Base-by-base conservation (phyloP, 2,329 filamentous ascomycete species). In the Leptographium procerum region DNA sequence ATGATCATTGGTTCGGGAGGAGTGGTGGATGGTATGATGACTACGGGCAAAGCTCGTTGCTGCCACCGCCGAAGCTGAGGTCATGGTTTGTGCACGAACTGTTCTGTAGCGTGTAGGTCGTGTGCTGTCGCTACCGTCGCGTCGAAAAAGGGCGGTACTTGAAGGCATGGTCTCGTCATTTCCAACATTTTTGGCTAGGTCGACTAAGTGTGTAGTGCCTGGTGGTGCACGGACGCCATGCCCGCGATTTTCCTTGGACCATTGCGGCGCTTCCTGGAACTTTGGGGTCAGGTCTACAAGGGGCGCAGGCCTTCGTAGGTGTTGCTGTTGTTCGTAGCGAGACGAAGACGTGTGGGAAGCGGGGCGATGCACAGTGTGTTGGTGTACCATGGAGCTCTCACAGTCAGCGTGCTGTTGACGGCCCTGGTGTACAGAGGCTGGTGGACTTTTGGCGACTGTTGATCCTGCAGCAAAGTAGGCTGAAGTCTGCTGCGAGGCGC, bases 261-360 rank as follows among this genome's bases (percentile, higher is more conserved):
- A 77, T 68, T 85, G 77, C 22, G 85, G 85, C 8, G 84, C 78
- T 61, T 87, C 84, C 55, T 79, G 76, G 66, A 85, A 87, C 54
- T 77, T 75, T 0, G 84, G 83, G 0, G 83, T 84, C 47, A 90
- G 76, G 65, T 88, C 87, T 33, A 91, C 71, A 7, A 91, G 75
- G 1, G 87, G 86, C 61, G 83, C 83, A 3, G 77, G 76, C 64
- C 60, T 31, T 2, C 56, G 31, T 26, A 59, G 56, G 7, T 24
- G 55, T 16, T 11, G 53, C 36, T 31, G 47, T 40, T 43, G 40
- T 19, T 43, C 50, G 33, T 9, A 50, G 1, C 34, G 14, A 7
- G 33, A 5, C 2, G 43, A 5, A 3, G 48, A 10, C 8, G 22
- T 48, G 24, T 29, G 48, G 34, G 50, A 28, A 1, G 29, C 29